These are phyloP conservation scores for Fusarium sp. DNA, from an alignment of 2,329 filamentous ascomycete genomes.

Conservation along the genomic window DNA sequence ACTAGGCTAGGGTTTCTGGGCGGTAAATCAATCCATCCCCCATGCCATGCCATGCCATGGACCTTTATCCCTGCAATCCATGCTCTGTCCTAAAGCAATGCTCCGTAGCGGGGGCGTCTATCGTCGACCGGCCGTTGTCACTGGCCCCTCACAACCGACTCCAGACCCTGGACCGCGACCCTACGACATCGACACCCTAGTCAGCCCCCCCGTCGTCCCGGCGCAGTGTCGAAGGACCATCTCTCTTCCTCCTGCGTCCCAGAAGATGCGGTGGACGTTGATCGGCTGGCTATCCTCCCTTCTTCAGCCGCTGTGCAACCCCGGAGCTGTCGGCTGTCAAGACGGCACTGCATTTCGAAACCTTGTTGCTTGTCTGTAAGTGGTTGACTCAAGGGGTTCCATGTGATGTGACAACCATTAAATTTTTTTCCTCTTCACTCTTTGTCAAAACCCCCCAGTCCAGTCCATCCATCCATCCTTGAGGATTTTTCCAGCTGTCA, in stretches of 20 bases:
- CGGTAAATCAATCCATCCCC: background rate
- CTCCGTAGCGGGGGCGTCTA: slow-evolving; percentile 3
- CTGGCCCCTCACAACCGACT: slow-evolving; percentile 8
- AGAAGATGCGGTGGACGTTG: slow-evolving; percentile 23
- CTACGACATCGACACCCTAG: slow-evolving; percentile 23
- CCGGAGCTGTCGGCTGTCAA: slow-evolving; percentile 28
- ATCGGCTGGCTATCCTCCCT: slow-evolving; percentile 4
- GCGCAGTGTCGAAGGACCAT: background rate
- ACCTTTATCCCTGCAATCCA: background rate
- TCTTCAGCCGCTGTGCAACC: slow-evolving; percentile 28
- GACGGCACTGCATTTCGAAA: slow-evolving; percentile 19
- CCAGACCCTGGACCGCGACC: slow-evolving; percentile 27
- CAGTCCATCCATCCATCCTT: slow-evolving; percentile 2
- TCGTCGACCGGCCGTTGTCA: slow-evolving; percentile 1
- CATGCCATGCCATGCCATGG: background rate
- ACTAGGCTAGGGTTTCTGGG: slow-evolving; percentile 4
- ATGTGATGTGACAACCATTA: slow-evolving; percentile 32
- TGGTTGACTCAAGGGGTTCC: slow-evolving; percentile 16
- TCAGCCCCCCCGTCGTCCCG: background rate
- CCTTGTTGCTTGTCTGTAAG: slow-evolving; percentile 6
- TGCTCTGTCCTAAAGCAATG: background rate
- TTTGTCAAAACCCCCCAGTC: background rate
- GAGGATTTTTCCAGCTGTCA: slow-evolving; percentile 4
- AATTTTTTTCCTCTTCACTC: background rate
- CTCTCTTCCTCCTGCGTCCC: slow-evolving; percentile 1